Base-by-base conservation (phyloP, 1,284 basidiomycete genomes). In the Ceratobasidium sp. region DNA sequence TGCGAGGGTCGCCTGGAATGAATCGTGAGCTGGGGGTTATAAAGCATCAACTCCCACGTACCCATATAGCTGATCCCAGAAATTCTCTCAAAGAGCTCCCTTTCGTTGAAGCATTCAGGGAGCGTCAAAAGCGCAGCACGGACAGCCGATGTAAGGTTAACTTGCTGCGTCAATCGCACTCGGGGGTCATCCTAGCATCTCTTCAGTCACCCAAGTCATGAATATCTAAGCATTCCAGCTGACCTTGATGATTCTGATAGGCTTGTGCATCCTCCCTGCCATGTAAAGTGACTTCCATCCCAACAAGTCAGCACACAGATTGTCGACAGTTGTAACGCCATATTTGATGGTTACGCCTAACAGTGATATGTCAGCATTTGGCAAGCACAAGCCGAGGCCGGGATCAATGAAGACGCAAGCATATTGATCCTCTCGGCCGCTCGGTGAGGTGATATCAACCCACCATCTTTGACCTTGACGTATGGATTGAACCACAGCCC, bases 251-350 rank as follows among this genome's bases (percentile, higher is more conserved):
- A 95, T 93, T 50, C 93, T 87, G 56, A 95, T 83, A 0, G 97
- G 96, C 79, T 99, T 99, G 80, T 99, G 96, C 88, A 99, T 94
- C 25, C 96, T 86, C 0, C 96, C 97, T 0, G 94, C 91, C 52
- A 98, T 87, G 79, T 99, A 99, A 7, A 99, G 85, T 20, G 93
- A 89, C 50, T 89, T 86, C 96, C 97, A 99, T 75, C 94, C 92
- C 47, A 96, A 83, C 45, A 99, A 82, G 77, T 99, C 97, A 0
- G 87, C 85, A 74, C 92, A 94, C 32, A 99, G 85, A 69, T 89
- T 90, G 74, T 96, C 92, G 7, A 97, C 86, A 0, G 93, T 94
- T 35, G 96, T 95, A 29, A 98, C 89, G n/a, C 96, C 96, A 78
- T 99, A 99, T 80, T 99, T 99, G 80, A 98, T 92, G 58, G 86